Evolutionary conservation across 108 stramenopile species (phyloP).

Genomic region (Cylindrotheca fusiformis): DNA sequence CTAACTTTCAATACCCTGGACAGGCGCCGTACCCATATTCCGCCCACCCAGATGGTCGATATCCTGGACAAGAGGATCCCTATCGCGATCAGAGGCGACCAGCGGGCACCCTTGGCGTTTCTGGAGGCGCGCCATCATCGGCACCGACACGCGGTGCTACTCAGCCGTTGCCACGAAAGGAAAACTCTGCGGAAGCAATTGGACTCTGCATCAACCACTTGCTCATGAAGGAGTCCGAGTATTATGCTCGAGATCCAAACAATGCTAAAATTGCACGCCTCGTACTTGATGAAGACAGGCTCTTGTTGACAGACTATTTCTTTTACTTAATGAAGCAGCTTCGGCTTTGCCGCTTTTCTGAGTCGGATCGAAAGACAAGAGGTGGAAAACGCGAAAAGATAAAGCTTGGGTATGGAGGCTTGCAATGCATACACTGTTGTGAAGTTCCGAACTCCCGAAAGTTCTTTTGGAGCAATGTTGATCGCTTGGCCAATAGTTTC

Average conservation of each 20-base stretch:
- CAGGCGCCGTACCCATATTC: background rate
- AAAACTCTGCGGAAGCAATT: slow-evolving; percentile 12
- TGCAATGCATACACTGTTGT: slow-evolving; percentile 82
- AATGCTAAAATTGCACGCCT: slow-evolving; percentile 21
- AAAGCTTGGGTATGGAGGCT: slow-evolving; percentile 78
- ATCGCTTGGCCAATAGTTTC: slow-evolving; percentile 86
- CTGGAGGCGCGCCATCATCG: too few relatives aligned
- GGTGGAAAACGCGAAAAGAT: slow-evolving; percentile 88
- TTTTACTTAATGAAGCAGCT: slow-evolving; percentile 85
- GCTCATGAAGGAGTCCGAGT: slow-evolving; percentile 19
- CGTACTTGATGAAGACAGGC: slow-evolving; percentile 51
- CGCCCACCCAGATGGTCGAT: background rate
- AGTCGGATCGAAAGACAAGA: slow-evolving; percentile 83
- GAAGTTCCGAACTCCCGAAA: slow-evolving; percentile 65
- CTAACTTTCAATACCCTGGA: slow-evolving; percentile 15
- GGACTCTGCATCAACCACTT: slow-evolving; percentile 13
- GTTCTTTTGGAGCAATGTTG: slow-evolving; percentile 90
- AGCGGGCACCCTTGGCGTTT: background rate
- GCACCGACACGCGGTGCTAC: slow-evolving; percentile 7
- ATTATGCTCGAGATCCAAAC: slow-evolving; percentile 15
- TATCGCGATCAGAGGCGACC: slow-evolving; percentile 2
- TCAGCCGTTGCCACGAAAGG: slow-evolving; percentile 6
- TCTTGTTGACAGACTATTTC: slow-evolving; percentile 86
- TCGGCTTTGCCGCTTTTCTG: slow-evolving; percentile 75
- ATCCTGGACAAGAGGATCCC: slow-evolving; percentile 11